A percentile compares a stretch with the other conserved stretches of the same genome.
These are phyloP conservation scores for Daphne laureola DNA, from an alignment of 441 rosid genomes.

Conservation along the genomic window DNA sequence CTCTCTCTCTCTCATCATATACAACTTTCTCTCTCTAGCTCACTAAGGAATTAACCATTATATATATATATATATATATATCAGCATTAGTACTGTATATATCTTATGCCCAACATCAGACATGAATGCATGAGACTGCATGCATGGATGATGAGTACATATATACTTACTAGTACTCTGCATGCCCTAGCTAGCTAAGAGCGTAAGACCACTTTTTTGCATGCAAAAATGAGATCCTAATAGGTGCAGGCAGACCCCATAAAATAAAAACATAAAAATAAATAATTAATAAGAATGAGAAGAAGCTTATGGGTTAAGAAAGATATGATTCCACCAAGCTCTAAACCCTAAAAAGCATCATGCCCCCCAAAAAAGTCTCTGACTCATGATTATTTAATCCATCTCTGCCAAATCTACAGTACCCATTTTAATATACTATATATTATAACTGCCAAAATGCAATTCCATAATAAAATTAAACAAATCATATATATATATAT, in stretches of 20 bases:
- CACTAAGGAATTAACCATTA: too few relatives aligned
- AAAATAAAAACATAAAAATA: neutral
- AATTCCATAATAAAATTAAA: neutral
- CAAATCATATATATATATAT: conserved; percentile 15
- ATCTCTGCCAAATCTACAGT: too few relatives aligned
- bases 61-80: too few relatives aligned
- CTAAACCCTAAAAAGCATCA: conserved; percentile 49
- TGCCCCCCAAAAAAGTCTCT: conserved; percentile 30
- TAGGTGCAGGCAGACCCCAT: neutral
- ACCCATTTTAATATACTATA: too few relatives aligned
- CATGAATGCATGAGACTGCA: too few relatives aligned
- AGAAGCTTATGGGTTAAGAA: conserved; percentile 59
- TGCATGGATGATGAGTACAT: too few relatives aligned
- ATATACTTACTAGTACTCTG: neutral
- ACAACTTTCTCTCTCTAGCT: neutral
- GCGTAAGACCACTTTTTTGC: conserved; percentile 11
- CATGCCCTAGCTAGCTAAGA: too few relatives aligned
- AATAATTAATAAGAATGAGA: neutral
- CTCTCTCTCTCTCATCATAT: conserved; percentile 7
- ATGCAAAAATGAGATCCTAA: conserved; percentile 21
- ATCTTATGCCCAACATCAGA: too few relatives aligned
- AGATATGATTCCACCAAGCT: conserved; percentile 17
- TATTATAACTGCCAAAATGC: neutral
- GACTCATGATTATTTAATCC: too few relatives aligned
- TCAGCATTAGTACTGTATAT: too few relatives aligned